Evolutionary conservation across 129 eudicot genomes (phyloP), one percentile per base, ranked within the genome.

Genomic region (Oenanthe sinensis): DNA sequence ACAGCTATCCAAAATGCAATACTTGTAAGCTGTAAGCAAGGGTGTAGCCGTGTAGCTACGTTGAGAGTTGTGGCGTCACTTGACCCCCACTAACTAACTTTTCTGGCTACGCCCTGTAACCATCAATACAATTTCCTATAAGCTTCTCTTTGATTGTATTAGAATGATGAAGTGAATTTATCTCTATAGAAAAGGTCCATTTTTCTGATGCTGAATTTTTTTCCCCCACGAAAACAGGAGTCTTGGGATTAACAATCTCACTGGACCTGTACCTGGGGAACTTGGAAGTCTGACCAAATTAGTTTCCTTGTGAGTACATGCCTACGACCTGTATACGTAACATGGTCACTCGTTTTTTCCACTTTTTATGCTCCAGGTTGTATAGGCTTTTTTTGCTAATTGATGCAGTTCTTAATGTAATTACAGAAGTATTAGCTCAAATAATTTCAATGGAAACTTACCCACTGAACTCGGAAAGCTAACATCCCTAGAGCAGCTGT

Each of bases 241-340:
- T 78, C 78, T 90, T 81, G 96, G 96, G 74, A 90, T 88, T 55
- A 90, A 90, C 80, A 90, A 90, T 78, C 75, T 90, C 77, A 90
- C 81, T 47, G 92, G 96, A 15, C 74, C 77, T 13, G 87, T 90
- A 85, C 96, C 96, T 37, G 55, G 68, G 68, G 87, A 86, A 85
- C 87, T 90, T 65, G 96, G 96, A 73, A 88, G 81, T 71, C 86
- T 90, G 58, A 88, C 90, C 75, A 83, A 77, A 68, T 71, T 90
- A 85, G 77, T 81, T 79, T 88, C 92, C 62, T 76, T 90, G 96
- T 90, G 67, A 90, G 96, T 78, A 70, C 52, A 78, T 33, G 28
- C 71, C 37, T 78, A 28, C n/a, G 13, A 75, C 72, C 16, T 40
- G 16, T 48, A 68, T 65, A 65, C 2, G 9, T 28, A 11, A 30